These are phyloP conservation scores for Rheum nobile DNA, from an alignment of 148 eudicot genomes.

Conservation along the genomic window DNA sequence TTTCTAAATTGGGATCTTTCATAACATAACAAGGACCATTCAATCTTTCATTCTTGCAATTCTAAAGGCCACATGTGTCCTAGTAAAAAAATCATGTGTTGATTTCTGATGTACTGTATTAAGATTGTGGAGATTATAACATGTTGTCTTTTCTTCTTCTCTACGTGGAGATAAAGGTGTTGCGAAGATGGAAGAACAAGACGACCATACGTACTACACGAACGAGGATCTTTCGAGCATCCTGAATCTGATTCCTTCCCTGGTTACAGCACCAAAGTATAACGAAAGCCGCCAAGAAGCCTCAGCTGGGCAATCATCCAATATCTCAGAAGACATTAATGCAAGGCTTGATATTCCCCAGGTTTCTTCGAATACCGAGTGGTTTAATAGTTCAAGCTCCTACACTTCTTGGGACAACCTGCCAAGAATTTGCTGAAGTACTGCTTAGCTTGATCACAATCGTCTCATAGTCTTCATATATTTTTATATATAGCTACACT, in stretches of 20 bases:
- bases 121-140: neutral
- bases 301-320: constrained; percentile 25
- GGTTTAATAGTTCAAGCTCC: neutral
- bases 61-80: no score
- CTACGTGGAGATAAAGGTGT: constrained; percentile 13
- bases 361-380: constrained; percentile 21
- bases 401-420: constrained; percentile 47
- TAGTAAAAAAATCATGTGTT: no score
- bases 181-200: constrained; percentile 25
- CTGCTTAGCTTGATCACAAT: neutral
- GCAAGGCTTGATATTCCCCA: constrained; percentile 13
- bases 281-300: constrained; percentile 22
- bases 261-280: constrained; percentile 43
- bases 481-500: neutral
- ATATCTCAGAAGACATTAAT: constrained; percentile 16
- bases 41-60: neutral
- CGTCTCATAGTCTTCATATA: neutral
- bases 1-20: neutral
- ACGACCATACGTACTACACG: constrained; percentile 21
- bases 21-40: neutral
- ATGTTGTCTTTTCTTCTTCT: neutral
- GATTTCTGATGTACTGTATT: no score
- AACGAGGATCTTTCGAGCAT: constrained; percentile 59
- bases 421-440: constrained; percentile 34
- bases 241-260: constrained; percentile 52